These are phyloP conservation scores for Hypoxylon sp. DNA, from an alignment of 2,329 filamentous ascomycete species.

Conservation along the genomic window DNA sequence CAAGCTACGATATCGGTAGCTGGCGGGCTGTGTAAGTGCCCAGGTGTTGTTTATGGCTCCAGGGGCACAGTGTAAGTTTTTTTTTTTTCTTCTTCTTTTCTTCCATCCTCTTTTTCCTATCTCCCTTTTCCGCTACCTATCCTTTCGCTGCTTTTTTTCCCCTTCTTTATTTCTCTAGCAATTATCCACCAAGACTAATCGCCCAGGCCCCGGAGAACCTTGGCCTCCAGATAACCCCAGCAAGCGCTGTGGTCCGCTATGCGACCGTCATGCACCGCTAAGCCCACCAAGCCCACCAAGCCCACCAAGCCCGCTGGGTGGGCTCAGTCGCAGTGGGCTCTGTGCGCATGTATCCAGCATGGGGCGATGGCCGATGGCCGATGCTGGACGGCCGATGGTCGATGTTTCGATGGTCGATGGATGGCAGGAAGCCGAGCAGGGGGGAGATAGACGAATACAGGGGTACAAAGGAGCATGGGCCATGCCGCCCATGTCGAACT, in stretches of 20 bases:
- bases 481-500: constrained; percentile 3
- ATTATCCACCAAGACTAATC: neutral
- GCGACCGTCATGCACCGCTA: constrained; percentile 18
- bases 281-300: constrained; percentile 8
- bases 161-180: neutral
- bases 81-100: neutral
- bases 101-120: no score
- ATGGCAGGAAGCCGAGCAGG: neutral
- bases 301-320: neutral
- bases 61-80: no score
- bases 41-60: no score
- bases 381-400: constrained; percentile 24
- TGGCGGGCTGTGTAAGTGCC: neutral
- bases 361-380: constrained; percentile 22
- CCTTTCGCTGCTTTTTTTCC: no score
- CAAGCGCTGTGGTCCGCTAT: constrained; percentile 12
- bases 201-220: constrained; percentile 8
- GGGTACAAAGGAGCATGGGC: constrained; percentile 21
- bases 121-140: no score
- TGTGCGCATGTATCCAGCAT: neutral
- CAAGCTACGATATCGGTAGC: no score
- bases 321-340: neutral
- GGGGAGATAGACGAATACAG: neutral
- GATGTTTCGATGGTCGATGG: constrained; percentile 15
- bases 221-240: constrained; percentile 14